Percentiles rank a stretch among this genome's conserved stretches.
Evolutionary conservation across 2,329 filamentous ascomycete species (phyloP).

Genomic region (Venturia asperata): DNA sequence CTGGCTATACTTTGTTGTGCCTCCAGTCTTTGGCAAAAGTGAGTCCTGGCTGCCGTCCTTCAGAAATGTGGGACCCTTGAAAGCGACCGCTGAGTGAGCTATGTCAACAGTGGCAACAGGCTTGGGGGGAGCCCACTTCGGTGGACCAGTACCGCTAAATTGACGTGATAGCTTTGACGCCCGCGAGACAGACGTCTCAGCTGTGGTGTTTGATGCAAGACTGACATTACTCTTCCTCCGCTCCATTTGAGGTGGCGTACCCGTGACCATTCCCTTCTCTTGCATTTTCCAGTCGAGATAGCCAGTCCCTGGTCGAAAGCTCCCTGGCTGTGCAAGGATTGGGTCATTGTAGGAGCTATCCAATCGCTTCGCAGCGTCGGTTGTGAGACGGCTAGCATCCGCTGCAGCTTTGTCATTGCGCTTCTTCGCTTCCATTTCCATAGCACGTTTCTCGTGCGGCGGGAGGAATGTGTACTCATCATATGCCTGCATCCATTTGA

Average conservation of each 20-base stretch:
- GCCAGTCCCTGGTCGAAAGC: conserved; percentile 16
- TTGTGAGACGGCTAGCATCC: conserved; percentile 5
- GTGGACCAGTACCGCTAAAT: conserved; percentile 34
- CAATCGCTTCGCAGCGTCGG: conserved; percentile 2
- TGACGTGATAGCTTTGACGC: conserved; percentile 26
- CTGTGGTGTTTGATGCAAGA: conserved; percentile 16
- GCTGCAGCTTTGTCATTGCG: conserved; percentile 6
- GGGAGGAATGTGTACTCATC: conserved; percentile 30
- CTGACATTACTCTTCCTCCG: conserved; percentile 15
- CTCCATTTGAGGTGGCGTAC: neutral
- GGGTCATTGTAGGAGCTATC: conserved; percentile 4
- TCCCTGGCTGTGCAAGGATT: neutral
- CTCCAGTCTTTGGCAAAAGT: neutral
- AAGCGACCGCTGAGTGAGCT: conserved; percentile 27
- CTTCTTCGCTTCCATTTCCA: conserved; percentile 16
- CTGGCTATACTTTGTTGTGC: conserved; percentile 11
- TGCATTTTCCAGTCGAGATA: conserved; percentile 20
- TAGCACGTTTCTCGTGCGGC: conserved; percentile 11
- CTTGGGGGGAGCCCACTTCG: conserved; percentile 25
- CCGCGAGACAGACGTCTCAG: conserved; percentile 9
- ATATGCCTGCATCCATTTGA: conserved; percentile 35
- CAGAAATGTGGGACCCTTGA: conserved; percentile 12
- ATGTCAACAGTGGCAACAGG: conserved; percentile 29
- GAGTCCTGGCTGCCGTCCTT: conserved; percentile 3
- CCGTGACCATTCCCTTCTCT: conserved; percentile 9